phyloP scores from a whole-genome alignment of 345 rosid genomes.

The Gossypium arboreum region DNA sequence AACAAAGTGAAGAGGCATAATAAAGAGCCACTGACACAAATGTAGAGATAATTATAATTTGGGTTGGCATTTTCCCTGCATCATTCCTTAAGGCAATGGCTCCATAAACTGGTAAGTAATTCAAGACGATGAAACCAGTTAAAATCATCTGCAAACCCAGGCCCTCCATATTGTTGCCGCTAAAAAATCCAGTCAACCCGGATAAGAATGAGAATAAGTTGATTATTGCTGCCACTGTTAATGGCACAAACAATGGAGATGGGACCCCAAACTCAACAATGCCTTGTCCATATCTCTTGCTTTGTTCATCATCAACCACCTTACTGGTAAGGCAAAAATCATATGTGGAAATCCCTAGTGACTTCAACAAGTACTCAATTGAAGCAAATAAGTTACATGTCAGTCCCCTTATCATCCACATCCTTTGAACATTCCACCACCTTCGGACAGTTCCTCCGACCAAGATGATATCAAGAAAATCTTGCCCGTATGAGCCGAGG shows the following conservation, averaged over 20 bases:
- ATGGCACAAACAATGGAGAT: slow-evolving; percentile 47
- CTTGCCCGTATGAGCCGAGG: slow-evolving; percentile 53
- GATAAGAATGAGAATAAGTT: slow-evolving; percentile 37
- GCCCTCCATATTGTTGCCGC: slow-evolving; percentile 23
- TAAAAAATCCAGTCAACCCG: slow-evolving; percentile 22
- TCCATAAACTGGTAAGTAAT: slow-evolving; percentile 55
- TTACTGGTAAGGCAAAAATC: slow-evolving; percentile 61
- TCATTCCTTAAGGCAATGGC: slow-evolving; percentile 60
- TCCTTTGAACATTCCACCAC: slow-evolving; percentile 77
- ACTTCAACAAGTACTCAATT: slow-evolving; percentile 38
- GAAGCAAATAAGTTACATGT: slow-evolving; percentile 37
- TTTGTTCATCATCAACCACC: slow-evolving; percentile 42
- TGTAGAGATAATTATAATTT: slow-evolving; percentile 24
- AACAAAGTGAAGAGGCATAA: slow-evolving; percentile 22
- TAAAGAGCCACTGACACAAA: slow-evolving; percentile 32
- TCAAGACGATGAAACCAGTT: slow-evolving; percentile 39
- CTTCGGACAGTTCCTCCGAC: slow-evolving; percentile 38
- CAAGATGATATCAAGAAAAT: slow-evolving; percentile 27
- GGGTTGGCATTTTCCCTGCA: slow-evolving; percentile 42
- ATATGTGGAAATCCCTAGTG: slow-evolving; percentile 36
- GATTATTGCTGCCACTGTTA: slow-evolving; percentile 39
- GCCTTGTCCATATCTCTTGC: slow-evolving; percentile 45
- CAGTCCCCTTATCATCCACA: slow-evolving; percentile 45
- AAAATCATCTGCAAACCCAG: slow-evolving; percentile 36
- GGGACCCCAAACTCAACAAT: slow-evolving; percentile 55